These are phyloP conservation scores for Dianthus caryophyllus DNA, from an alignment of 148 eudicot species.

Conservation along the genomic window DNA sequence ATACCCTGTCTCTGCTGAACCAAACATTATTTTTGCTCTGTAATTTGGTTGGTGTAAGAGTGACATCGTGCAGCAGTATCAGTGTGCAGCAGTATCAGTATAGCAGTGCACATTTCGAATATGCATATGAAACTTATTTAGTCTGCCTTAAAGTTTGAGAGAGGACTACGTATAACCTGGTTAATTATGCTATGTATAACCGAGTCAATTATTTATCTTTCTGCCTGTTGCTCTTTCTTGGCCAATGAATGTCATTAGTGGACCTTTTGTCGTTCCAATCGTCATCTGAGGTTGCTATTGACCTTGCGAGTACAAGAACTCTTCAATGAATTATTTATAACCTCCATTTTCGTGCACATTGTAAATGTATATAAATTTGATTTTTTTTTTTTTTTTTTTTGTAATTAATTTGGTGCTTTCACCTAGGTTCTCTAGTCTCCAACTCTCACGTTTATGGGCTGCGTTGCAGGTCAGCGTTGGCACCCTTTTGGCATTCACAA, in stretches of 20 bases:
- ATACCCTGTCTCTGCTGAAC: neutral
- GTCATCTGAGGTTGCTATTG: neutral
- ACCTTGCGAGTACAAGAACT: neutral
- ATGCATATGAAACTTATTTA: neutral
- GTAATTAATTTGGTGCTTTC: neutral
- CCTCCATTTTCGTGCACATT: neutral
- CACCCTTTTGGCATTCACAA: constrained; percentile 55
- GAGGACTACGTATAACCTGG: neutral
- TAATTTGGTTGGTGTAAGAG: neutral
- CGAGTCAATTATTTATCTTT: too few species aligned
- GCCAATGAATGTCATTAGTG: neutral
- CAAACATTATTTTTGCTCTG: neutral
- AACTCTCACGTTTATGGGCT: too few species aligned
- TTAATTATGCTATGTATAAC: neutral
- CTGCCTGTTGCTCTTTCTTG: neutral
- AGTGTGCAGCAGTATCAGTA: neutral
- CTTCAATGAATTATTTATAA: neutral
- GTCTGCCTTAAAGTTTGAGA: neutral
- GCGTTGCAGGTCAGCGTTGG: constrained; percentile 68
- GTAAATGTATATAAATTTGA: neutral
- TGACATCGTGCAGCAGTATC: neutral
- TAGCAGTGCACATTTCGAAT: neutral
- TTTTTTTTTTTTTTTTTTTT: too few species aligned
- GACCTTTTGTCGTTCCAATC: neutral
- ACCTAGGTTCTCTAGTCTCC: neutral